These are phyloP conservation scores for Fusarium keratoplasticum DNA, from an alignment of 2,329 filamentous ascomycete genomes.

Conservation along the genomic window DNA sequence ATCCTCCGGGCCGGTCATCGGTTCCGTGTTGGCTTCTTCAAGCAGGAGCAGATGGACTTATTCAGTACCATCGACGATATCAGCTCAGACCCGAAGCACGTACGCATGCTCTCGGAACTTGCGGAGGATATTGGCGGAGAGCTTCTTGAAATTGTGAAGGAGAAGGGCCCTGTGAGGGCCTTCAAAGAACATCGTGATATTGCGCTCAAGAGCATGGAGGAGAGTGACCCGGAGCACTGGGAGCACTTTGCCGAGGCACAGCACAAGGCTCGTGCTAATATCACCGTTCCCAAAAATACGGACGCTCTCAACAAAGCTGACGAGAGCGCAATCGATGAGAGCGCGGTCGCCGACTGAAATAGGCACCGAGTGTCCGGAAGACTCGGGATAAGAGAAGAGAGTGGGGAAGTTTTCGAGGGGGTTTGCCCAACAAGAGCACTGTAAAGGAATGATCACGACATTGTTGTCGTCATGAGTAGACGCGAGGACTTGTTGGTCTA, in stretches of 20 bases:
- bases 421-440: background rate
- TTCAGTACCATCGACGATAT: conserved; percentile 63
- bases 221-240: conserved; percentile 75
- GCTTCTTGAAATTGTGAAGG: conserved; percentile 64
- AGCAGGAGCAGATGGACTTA: conserved; percentile 63
- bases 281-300: conserved; percentile 49
- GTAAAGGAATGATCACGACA: conserved; percentile 10
- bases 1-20: conserved; percentile 67
- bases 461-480: conserved; percentile 18
- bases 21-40: conserved; percentile 66
- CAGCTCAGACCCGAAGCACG: conserved; percentile 62
- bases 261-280: conserved; percentile 68
- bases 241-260: conserved; percentile 71
- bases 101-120: conserved; percentile 68
- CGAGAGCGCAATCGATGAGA: conserved; percentile 59
- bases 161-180: conserved; percentile 69
- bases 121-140: conserved; percentile 73
- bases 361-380: conserved; percentile 1
- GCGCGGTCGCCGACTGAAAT: conserved; percentile 55
- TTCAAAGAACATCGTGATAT: conserved; percentile 69
- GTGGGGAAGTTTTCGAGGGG: conserved; percentile 1
- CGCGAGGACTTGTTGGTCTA: background rate
- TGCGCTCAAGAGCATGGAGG: conserved; percentile 62
- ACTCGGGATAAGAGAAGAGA: background rate
- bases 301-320: conserved; percentile 42